Evolutionary conservation across 345 rosid species (phyloP).

Genomic region (Eucalyptus camaldulensis): DNA sequence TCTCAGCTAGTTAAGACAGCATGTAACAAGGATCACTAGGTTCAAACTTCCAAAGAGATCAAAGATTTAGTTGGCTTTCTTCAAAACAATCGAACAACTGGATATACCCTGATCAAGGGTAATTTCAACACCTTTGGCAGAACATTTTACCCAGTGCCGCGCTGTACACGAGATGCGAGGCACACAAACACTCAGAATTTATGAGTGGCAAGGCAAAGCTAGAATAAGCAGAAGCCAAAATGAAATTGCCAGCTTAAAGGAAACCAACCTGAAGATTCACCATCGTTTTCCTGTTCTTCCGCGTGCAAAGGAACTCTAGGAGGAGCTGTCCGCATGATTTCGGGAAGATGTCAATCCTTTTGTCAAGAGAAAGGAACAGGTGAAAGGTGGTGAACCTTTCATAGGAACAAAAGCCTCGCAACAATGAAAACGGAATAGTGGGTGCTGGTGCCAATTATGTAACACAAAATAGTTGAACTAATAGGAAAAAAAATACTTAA

Average conservation of each 20-base stretch:
- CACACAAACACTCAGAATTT: not conserved
- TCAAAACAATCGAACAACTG: not conserved
- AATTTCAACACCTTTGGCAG: not conserved
- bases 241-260: not conserved
- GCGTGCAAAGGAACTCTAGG: not conserved
- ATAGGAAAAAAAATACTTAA: not conserved
- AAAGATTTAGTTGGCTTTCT: not conserved
- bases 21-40: not conserved
- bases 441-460: not conserved
- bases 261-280: not conserved
- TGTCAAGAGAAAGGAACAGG: not conserved
- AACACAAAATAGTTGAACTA: not conserved
- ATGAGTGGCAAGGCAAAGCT: not conserved
- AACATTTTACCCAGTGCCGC: not conserved
- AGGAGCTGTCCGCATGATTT: not conserved
- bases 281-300: not conserved
- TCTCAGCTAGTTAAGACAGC: not conserved
- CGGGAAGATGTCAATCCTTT: not conserved
- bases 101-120: not conserved
- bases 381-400: not conserved
- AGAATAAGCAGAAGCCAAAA: not conserved
- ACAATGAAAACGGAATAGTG: not conserved
- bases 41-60: not conserved
- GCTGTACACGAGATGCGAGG: not conserved
- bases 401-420: not conserved